These are phyloP conservation scores for Wickerhamiella australiensis DNA, from an alignment of 805 yeast genomes.

Conservation along the genomic window DNA sequence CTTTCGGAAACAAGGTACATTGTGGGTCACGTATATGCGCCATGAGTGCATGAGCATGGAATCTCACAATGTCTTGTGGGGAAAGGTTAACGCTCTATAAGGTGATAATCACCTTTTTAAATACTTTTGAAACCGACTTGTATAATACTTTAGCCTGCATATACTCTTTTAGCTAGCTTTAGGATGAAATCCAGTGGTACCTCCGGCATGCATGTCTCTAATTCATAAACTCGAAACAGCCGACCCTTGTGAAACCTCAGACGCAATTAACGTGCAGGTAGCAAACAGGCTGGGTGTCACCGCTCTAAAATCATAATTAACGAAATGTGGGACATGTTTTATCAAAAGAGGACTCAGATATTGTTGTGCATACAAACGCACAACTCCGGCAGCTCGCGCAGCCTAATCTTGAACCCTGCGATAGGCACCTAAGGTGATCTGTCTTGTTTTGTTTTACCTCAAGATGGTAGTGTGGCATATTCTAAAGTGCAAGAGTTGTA, in stretches of 20 bases:
- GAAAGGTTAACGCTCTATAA: too few relatives aligned
- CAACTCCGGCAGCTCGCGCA: background rate
- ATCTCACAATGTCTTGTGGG: background rate
- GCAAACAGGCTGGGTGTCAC: too few relatives aligned
- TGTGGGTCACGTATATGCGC: background rate
- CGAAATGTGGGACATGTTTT: too few relatives aligned
- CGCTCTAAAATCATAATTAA: too few relatives aligned
- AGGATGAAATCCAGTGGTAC: background rate
- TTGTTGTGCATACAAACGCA: background rate
- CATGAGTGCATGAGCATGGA: background rate
- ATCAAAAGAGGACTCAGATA: too few relatives aligned
- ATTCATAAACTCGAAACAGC: background rate
- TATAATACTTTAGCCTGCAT: background rate
- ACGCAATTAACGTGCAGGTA: constrained; percentile 5
- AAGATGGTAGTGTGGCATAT: background rate
- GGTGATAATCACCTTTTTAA: background rate
- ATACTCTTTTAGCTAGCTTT: background rate
- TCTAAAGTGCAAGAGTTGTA: background rate
- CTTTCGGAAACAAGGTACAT: background rate
- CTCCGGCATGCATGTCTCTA: background rate
- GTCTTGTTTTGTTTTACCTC: background rate
- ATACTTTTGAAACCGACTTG: background rate
- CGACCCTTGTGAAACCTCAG: constrained; percentile 1
- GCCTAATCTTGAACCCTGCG: background rate
- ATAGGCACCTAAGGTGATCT: background rate